Evolutionary conservation across 1,284 basidiomycete species (phyloP).

Genomic region (Cutaneotrichosporon curvatum): DNA sequence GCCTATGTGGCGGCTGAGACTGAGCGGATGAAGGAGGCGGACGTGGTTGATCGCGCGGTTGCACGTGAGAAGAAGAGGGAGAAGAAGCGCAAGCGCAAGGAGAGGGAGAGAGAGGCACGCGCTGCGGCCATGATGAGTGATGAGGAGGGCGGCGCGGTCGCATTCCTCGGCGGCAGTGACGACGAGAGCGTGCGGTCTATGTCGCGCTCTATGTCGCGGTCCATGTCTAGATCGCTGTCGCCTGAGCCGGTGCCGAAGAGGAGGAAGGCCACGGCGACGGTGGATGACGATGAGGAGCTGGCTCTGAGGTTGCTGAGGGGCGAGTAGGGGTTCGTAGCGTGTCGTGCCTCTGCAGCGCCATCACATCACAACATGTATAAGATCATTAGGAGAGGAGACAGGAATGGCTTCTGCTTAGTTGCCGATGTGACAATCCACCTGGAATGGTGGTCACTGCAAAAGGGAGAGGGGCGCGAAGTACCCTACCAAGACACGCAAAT

Average conservation of each 20-base stretch:
- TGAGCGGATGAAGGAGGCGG: slow-evolving; percentile 61
- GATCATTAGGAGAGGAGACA: no score
- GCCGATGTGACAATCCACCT: no score
- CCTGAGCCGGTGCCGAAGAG: slow-evolving; percentile 13
- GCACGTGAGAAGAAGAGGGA: slow-evolving; percentile 81
- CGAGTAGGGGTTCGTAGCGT: slow-evolving; percentile 4
- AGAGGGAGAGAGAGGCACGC: slow-evolving; percentile 61
- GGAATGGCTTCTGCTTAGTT: no score
- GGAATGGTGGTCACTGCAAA: no score
- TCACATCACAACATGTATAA: no score
- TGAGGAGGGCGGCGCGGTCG: slow-evolving; percentile 11
- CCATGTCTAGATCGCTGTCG: slow-evolving; percentile 11
- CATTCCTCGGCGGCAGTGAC: slow-evolving; percentile 10
- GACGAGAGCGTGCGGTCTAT: slow-evolving; percentile 9
- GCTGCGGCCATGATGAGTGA: slow-evolving; percentile 11
- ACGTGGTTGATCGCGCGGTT: slow-evolving; percentile 69
- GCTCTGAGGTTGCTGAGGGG: slow-evolving; percentile 40
- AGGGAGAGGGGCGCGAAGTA: no score
- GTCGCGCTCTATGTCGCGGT: slow-evolving; percentile 1
- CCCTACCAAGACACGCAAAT: no score
- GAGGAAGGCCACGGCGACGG: slow-evolving; percentile 13
- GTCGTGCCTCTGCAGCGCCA: no score
- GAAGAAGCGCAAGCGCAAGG: slow-evolving; percentile 76
- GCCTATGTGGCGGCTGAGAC: slow-evolving; percentile 67
- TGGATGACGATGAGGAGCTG: slow-evolving; percentile 44